A percentile compares a stretch with the other conserved stretches of the same genome.
Evolutionary conservation across 2,329 filamentous ascomycete genomes (phyloP).

Genomic region (Sarocladium kiliense): DNA sequence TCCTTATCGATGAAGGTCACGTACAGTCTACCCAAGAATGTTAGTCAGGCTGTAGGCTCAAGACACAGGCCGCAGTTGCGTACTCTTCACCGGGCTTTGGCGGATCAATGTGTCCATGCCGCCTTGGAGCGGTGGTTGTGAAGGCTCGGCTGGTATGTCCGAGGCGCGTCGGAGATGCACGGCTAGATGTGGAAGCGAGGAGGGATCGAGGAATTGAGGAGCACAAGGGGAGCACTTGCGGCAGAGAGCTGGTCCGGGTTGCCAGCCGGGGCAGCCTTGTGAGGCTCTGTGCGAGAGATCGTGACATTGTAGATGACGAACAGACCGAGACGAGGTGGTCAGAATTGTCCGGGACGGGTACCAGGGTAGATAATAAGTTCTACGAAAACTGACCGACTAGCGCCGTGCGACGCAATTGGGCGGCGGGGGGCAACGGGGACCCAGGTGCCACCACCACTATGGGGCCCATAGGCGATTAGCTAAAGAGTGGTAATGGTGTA

Average conservation of each 20-base stretch:
- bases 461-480: too few relatives aligned
- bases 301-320: background rate
- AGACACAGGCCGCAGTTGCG: constrained; percentile 25
- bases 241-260: background rate
- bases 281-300: background rate
- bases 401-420: too few relatives aligned
- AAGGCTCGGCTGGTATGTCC: constrained; percentile 43
- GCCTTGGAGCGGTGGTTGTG: constrained; percentile 53
- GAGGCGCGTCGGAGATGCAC: constrained; percentile 5
- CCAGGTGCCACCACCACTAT: too few relatives aligned
- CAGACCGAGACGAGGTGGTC: background rate
- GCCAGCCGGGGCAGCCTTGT: constrained; percentile 4
- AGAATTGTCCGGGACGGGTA: background rate
- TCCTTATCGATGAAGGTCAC: constrained; percentile 96
- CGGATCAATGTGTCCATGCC: constrained; percentile 75
- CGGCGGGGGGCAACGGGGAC: too few relatives aligned
- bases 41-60: background rate
- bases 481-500: too few relatives aligned
- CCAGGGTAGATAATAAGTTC: too few relatives aligned
- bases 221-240: background rate
- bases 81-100: constrained; percentile 93
- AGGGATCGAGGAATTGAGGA: background rate
- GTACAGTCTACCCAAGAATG: constrained; percentile 56
- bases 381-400: too few relatives aligned
- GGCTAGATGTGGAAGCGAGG: background rate